Percentiles rank a stretch among this genome's conserved stretches.
These are phyloP conservation scores for Artemisia annua DNA, from an alignment of 129 eudicot species.

Conservation along the genomic window DNA sequence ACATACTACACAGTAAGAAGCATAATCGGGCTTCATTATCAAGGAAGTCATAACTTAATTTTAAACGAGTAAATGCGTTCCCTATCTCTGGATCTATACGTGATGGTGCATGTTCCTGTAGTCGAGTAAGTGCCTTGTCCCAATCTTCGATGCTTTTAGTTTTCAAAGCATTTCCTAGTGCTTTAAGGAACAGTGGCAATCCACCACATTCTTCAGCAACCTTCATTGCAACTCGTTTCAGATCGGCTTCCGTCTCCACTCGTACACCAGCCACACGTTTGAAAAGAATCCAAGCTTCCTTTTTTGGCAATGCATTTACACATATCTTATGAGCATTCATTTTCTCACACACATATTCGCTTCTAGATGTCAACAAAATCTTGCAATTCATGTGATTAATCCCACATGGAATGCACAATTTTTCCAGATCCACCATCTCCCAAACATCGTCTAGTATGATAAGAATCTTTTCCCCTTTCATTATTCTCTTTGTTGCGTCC, in stretches of 20 bases:
- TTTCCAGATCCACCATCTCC: background rate
- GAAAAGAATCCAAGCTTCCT: constrained; percentile 21
- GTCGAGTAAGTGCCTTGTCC: background rate
- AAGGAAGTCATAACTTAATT: constrained; percentile 12
- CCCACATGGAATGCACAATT: constrained; percentile 17
- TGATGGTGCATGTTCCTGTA: background rate
- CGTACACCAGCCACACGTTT: background rate
- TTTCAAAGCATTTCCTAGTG: constrained; percentile 12
- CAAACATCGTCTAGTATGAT: constrained; percentile 26
- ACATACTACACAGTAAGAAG: constrained; percentile 12
- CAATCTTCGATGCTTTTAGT: background rate
- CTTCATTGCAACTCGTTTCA: constrained; percentile 14
- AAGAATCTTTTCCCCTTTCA: constrained; percentile 10
- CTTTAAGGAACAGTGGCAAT: constrained; percentile 14
- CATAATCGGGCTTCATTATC: background rate
- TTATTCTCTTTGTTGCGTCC: background rate
- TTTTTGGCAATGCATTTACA: background rate
- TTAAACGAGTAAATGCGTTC: background rate
- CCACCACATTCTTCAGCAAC: constrained; percentile 21
- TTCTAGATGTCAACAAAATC: constrained; percentile 26
- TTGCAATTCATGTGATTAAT: constrained; percentile 13
- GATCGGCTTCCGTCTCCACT: background rate
- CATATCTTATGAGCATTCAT: constrained; percentile 14
- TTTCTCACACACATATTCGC: background rate
- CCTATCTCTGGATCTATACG: background rate